phyloP scores from a whole-genome alignment of 331 rosid species.

The Quercus phellos region DNA sequence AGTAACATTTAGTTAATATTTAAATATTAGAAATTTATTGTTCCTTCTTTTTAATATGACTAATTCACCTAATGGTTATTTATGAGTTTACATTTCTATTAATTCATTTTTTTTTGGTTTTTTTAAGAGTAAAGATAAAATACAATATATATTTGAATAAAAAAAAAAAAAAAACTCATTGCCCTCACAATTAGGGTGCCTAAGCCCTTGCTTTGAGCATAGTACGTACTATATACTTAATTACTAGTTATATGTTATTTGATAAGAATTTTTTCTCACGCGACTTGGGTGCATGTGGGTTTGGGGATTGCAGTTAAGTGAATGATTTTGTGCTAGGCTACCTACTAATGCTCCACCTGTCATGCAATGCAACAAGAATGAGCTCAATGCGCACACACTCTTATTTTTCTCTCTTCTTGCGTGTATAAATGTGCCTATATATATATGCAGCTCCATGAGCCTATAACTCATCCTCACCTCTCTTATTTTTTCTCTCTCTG shows the following conservation, averaged over 20 bases:
- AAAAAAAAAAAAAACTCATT: no score
- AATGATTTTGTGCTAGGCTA: constrained; percentile 38
- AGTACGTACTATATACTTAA: no score
- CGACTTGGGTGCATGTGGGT: constrained; percentile 14
- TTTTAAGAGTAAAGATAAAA: no score
- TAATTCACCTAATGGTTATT: no score
- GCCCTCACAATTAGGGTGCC: no score
- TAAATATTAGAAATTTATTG: no score
- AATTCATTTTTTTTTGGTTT: no score
- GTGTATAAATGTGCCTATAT: constrained; percentile 1
- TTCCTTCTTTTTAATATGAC: no score
- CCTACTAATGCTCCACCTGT: constrained; percentile 31
- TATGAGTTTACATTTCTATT: no score
- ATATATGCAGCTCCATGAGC: constrained; percentile 10
- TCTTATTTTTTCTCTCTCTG: not conserved
- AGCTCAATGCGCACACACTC: constrained; percentile 16
- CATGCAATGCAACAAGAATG: constrained; percentile 27
- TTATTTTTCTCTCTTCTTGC: not conserved
- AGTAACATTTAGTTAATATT: no score
- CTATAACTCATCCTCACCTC: constrained; percentile 18
- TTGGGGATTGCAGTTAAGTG: constrained; percentile 10
- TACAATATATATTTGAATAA: no score
- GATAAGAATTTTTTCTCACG: not conserved
- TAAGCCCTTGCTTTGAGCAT: no score
- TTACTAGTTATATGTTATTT: not conserved